Conservation (phyloP, 2,329 filamentous ascomycete genomes). For the Botryotinia narcissicola region DNA sequence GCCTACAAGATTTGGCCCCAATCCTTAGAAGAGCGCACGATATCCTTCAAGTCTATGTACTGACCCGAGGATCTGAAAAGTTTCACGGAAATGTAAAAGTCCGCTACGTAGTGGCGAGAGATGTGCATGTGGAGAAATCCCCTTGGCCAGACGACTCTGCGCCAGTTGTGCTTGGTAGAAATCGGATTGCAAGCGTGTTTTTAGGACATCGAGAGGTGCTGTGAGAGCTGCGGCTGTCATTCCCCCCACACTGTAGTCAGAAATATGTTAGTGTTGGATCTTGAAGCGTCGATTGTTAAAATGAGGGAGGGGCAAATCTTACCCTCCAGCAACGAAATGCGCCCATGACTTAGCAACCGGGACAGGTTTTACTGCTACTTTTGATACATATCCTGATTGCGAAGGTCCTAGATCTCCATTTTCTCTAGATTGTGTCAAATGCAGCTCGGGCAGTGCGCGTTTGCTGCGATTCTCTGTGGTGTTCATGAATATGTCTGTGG, state of each 20-base stretch:
- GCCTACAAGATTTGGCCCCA: constrained; percentile 85
- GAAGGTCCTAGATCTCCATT: constrained; percentile 54
- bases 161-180: constrained; percentile 86
- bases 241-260: constrained; percentile 66
- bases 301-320: constrained; percentile 40
- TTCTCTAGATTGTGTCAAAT: constrained; percentile 51
- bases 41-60: constrained; percentile 81
- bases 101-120: constrained; percentile 65
- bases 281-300: not conserved
- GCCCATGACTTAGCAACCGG: constrained; percentile 79
- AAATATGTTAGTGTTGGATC: constrained; percentile 19
- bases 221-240: constrained; percentile 94
- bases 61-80: constrained; percentile 76
- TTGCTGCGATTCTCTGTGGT: constrained; percentile 27
- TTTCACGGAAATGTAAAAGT: constrained; percentile 76
- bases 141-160: constrained; percentile 58
- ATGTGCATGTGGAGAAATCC: constrained; percentile 49
- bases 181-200: constrained; percentile 89
- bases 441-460: constrained; percentile 23
- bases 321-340: constrained; percentile 90
- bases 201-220: constrained; percentile 88
- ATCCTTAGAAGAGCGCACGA: constrained; percentile 86
- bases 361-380: constrained; percentile 40
- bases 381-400: constrained; percentile 41
- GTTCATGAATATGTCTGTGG: constrained; percentile 34